phyloP scores from a whole-genome alignment of 495 filamentous ascomycete genomes.

The Aspergillus indologenus region DNA sequence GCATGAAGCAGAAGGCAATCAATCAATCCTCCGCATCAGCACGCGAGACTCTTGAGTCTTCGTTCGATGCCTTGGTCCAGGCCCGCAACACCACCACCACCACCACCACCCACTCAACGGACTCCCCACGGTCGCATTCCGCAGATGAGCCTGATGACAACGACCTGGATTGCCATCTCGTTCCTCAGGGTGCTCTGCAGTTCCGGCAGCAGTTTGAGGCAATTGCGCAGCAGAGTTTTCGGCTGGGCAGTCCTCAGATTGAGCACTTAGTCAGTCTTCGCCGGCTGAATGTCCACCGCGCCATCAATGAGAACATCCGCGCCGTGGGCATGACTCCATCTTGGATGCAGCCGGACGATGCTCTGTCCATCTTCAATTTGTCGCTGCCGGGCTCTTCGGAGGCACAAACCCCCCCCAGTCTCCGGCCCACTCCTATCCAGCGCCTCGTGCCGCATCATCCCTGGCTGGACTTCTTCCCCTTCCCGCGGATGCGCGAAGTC shows the following conservation, averaged over 20 bases:
- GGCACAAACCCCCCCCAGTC: slow-evolving; percentile 21
- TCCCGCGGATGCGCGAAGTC: slow-evolving; percentile 34
- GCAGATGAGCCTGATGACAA: not conserved
- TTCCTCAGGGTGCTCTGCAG: not conserved
- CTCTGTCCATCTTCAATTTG: slow-evolving; percentile 15
- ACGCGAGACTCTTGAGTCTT: no score
- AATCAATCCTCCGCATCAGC: no score
- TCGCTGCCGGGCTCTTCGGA: not conserved
- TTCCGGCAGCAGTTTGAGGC: slow-evolving; percentile 11
- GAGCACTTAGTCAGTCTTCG: slow-evolving; percentile 17
- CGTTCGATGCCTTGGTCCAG: no score
- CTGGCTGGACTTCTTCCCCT: slow-evolving; percentile 28
- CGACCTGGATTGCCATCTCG: not conserved
- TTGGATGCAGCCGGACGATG: slow-evolving; percentile 10
- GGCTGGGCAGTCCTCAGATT: not conserved
- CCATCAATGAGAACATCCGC: slow-evolving; percentile 17
- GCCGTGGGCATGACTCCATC: slow-evolving; percentile 15
- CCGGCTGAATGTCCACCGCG: slow-evolving; percentile 17
- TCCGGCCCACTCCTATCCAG: slow-evolving; percentile 40
- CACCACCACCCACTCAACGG: not conserved
- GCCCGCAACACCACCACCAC: not conserved
- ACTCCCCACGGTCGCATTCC: not conserved
- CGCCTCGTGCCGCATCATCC: slow-evolving; percentile 32
- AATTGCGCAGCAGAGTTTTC: slow-evolving; percentile 2
- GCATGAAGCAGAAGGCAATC: no score